Conservation (phyloP, 345 rosid genomes). For the Crucihimalaya himalaica region DNA sequence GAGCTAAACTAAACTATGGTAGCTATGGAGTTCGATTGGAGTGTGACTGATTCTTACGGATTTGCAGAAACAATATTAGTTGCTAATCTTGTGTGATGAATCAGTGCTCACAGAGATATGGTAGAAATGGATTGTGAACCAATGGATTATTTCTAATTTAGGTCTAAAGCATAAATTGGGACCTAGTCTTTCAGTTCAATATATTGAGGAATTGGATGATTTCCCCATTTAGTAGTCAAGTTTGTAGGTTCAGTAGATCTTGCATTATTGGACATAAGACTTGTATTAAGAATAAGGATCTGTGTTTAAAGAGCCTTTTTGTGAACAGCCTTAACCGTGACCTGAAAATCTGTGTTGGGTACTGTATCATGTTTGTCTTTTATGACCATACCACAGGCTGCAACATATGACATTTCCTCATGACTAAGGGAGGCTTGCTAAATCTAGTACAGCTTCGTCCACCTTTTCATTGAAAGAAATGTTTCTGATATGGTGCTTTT, state of each 20-base stretch:
- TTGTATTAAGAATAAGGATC: not conserved
- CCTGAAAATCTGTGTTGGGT: not conserved
- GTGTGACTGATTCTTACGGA: too few relatives aligned
- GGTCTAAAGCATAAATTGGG: too few relatives aligned
- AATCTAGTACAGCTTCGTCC: not conserved
- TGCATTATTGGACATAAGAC: not conserved
- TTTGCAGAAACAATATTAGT: too few relatives aligned
- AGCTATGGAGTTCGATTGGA: not conserved
- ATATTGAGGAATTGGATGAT: too few relatives aligned
- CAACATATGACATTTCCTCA: not conserved
- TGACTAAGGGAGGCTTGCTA: not conserved
- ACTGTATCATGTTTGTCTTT: not conserved
- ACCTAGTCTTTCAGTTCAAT: too few relatives aligned
- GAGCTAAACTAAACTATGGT: not conserved
- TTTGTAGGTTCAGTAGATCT: not conserved
- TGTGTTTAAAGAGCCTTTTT: not conserved
- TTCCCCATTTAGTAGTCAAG: not conserved
- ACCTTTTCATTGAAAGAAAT: not conserved
- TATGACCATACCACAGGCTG: not conserved
- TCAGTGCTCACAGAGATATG: not conserved
- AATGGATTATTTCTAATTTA: too few relatives aligned
- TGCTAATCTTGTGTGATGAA: too few relatives aligned
- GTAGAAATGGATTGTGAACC: too few relatives aligned
- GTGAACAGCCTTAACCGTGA: not conserved
- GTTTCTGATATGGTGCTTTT: not conserved